These are phyloP conservation scores for Solanum hybrid DNA, from an alignment of 305 asterid species.

Conservation along the genomic window DNA sequence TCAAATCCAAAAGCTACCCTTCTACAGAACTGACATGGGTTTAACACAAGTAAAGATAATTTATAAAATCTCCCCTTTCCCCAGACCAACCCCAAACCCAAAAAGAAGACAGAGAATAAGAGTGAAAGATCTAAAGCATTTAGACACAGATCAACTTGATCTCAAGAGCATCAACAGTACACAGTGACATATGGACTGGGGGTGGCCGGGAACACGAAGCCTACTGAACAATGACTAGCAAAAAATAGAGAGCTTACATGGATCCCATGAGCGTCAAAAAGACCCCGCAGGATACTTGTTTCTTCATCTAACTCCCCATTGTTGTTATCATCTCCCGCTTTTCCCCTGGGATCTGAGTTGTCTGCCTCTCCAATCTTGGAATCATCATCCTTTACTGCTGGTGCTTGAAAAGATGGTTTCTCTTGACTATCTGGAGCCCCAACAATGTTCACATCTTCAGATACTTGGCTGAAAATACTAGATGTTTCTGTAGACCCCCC, in stretches of 20 bases:
- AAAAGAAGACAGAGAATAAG: background rate
- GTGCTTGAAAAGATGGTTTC: slow-evolving; percentile 17
- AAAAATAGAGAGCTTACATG: slow-evolving; percentile 48
- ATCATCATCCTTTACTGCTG: slow-evolving; percentile 15
- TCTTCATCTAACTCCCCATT: slow-evolving; percentile 50
- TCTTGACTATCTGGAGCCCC: slow-evolving; percentile 34
- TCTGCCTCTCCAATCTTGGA: slow-evolving; percentile 20
- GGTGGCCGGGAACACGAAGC: background rate
- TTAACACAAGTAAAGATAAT: background rate
- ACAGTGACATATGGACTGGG: background rate
- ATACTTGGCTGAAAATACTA: slow-evolving; percentile 65
- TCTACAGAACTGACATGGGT: background rate
- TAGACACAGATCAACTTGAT: background rate
- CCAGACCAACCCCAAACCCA: background rate
- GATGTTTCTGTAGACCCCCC: slow-evolving; percentile 79
- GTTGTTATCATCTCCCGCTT: slow-evolving; percentile 21
- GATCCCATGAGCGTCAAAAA: slow-evolving; percentile 73
- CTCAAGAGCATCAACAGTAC: background rate
- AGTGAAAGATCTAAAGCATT: background rate
- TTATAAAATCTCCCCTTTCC: background rate
- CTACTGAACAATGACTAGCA: background rate
- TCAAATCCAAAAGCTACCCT: background rate
- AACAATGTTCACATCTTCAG: slow-evolving; percentile 52
- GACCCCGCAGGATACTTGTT: slow-evolving; percentile 53
- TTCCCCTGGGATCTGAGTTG: slow-evolving; percentile 17